phyloP scores from a whole-genome alignment of 345 rosid species.

The Nasturtium officinale region DNA sequence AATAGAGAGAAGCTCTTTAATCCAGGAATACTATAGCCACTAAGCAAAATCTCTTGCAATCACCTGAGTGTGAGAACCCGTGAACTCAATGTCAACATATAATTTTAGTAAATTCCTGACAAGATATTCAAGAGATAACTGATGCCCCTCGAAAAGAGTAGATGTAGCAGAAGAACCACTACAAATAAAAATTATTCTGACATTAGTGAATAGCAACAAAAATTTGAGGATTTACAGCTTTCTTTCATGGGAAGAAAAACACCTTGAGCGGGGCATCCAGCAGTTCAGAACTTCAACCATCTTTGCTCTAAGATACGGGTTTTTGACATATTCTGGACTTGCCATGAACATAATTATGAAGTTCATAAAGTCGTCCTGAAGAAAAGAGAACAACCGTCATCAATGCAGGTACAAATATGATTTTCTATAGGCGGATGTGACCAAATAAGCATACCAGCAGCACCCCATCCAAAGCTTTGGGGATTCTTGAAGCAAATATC shows the following conservation, averaged over 20 bases:
- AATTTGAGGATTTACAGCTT: not conserved
- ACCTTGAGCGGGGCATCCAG: slow-evolving; percentile 99
- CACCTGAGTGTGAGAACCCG: slow-evolving; percentile 99
- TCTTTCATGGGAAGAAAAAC: slow-evolving; percentile 22
- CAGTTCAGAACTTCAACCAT: slow-evolving; percentile 99
- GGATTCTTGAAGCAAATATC: slow-evolving; percentile 88
- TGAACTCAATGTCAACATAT: slow-evolving; percentile 99
- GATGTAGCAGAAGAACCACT: slow-evolving; percentile 85
- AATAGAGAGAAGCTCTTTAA: slow-evolving; percentile 3
- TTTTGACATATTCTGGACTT: slow-evolving; percentile 81
- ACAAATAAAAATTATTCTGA: slow-evolving; percentile 38
- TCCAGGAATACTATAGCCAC: slow-evolving; percentile 22
- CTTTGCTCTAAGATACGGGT: slow-evolving; percentile 97
- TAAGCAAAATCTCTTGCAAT: slow-evolving; percentile 34
- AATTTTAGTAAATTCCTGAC: slow-evolving; percentile 97
- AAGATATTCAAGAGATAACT: slow-evolving; percentile 85
- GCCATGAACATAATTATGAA: slow-evolving; percentile 98
- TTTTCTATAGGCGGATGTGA: slow-evolving; percentile 8
- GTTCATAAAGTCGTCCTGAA: slow-evolving; percentile 97
- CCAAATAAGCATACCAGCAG: slow-evolving; percentile 56
- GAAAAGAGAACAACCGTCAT: slow-evolving; percentile 23
- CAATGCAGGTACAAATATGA: not conserved
- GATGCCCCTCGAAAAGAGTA: slow-evolving; percentile 92
- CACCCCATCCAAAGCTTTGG: slow-evolving; percentile 87
- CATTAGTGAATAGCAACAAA: slow-evolving; percentile 23